Conservation (phyloP, 164 flowering plant genomes). For the Vitis labrusca region DNA sequence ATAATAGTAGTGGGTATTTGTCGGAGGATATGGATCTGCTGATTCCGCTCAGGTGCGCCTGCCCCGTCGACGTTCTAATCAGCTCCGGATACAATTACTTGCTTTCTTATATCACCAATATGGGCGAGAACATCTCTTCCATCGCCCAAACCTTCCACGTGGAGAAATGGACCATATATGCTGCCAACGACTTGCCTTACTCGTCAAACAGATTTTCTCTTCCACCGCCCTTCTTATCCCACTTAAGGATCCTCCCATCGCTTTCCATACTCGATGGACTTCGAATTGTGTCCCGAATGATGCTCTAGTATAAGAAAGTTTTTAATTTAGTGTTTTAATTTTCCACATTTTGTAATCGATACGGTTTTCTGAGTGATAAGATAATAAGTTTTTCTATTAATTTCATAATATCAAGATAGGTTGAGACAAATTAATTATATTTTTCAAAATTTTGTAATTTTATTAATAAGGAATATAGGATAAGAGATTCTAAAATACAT, state of each 20-base stretch:
- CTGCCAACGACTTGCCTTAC: constrained; percentile 42
- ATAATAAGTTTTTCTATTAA: no score
- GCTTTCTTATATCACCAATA: constrained; percentile 37
- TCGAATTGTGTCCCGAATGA: no score
- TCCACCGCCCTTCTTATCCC: constrained; percentile 62
- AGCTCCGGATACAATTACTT: constrained; percentile 47
- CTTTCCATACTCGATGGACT: constrained; percentile 35
- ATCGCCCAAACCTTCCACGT: constrained; percentile 40
- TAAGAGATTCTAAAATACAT: no score
- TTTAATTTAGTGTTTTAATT: no score
- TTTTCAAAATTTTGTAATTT: no score
- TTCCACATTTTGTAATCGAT: no score
- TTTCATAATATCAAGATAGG: no score
- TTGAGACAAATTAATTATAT: no score
- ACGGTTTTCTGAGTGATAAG: no score
- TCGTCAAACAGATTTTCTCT: constrained; percentile 21
- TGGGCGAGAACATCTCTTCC: constrained; percentile 27
- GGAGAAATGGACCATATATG: constrained; percentile 23
- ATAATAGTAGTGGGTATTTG: constrained; percentile 15
- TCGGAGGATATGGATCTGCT: constrained; percentile 15
- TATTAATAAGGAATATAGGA: no score
- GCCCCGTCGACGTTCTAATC: constrained; percentile 42
- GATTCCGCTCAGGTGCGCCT: constrained; percentile 73
- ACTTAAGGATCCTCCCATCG: constrained; percentile 31
- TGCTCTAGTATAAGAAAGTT: no score